Conservation (phyloP, 2,329 filamentous ascomycete genomes). For the Pseudocercospora cruenta region DNA sequence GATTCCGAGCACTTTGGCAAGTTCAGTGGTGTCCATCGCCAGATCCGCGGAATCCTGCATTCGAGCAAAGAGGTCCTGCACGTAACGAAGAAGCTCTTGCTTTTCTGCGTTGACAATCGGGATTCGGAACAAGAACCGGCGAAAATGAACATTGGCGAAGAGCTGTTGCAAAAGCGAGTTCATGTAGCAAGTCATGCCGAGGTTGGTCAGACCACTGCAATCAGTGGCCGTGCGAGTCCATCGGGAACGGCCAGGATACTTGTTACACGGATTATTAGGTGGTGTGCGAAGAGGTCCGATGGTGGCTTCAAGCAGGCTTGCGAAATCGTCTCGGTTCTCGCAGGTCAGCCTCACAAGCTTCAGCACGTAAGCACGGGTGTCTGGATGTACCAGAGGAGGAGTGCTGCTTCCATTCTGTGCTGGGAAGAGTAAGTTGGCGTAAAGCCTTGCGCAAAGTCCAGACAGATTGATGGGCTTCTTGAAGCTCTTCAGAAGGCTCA, state of each 20-base stretch:
- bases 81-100: constrained; percentile 73
- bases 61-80: constrained; percentile 78
- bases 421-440: constrained; percentile 35
- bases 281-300: constrained; percentile 17
- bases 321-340: constrained; percentile 24
- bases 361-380: constrained; percentile 29
- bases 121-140: constrained; percentile 73
- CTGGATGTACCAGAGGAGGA: constrained; percentile 23
- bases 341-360: constrained; percentile 31
- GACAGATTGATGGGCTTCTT: constrained; percentile 34
- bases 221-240: constrained; percentile 43
- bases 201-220: constrained; percentile 71
- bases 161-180: constrained; percentile 94
- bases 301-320: constrained; percentile 19
- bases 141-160: constrained; percentile 91
- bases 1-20: constrained; percentile 78
- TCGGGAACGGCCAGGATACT: constrained; percentile 42
- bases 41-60: constrained; percentile 83
- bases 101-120: constrained; percentile 57
- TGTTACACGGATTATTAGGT: constrained; percentile 10
- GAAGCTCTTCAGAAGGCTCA: constrained; percentile 33
- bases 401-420: background rate
- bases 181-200: constrained; percentile 95
- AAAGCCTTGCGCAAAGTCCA: constrained; percentile 30
- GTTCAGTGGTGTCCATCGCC: constrained; percentile 70